Evolutionary conservation across 768 basidiomycete species (phyloP).

Genomic region (Austroboletus eburneus): DNA sequence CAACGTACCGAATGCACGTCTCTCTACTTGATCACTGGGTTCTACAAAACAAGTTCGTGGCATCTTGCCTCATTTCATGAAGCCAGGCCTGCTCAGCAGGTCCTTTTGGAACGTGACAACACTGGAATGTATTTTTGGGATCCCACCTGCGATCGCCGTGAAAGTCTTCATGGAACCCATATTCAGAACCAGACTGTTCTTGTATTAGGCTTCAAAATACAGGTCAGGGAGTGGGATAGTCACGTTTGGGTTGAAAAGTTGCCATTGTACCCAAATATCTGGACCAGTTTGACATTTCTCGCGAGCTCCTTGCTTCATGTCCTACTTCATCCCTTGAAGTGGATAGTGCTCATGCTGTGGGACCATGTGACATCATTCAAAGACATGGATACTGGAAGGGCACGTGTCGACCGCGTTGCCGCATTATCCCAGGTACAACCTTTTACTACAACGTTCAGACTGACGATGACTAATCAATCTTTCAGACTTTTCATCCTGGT

Average conservation of each 20-base stretch:
- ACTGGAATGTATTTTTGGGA: not conserved
- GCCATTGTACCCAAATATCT: not conserved
- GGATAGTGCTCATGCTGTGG: too few relatives aligned
- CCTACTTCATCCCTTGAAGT: too few relatives aligned
- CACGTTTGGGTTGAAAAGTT: not conserved
- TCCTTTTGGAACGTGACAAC: not conserved
- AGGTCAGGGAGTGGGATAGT: not conserved
- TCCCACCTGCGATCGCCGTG: not conserved
- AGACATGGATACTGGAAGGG: too few relatives aligned
- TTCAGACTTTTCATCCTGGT: constrained; percentile 4
- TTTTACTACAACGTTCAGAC: not conserved
- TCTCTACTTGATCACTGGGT: constrained; percentile 7
- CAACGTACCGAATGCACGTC: too few relatives aligned
- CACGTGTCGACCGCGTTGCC: not conserved
- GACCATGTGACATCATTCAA: too few relatives aligned
- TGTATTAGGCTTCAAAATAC: constrained; percentile 8
- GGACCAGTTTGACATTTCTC: not conserved
- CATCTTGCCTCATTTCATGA: not conserved
- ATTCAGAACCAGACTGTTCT: constrained; percentile 10
- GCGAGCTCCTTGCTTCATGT: not conserved
- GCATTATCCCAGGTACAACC: not conserved
- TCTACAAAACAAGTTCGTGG: constrained; percentile 1
- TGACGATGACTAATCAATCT: too few relatives aligned
- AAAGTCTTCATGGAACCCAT: too few relatives aligned
- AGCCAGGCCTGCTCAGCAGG: not conserved